Conservation (phyloP, 2,329 filamentous ascomycete genomes). For the Trichoderma semiorbis region DNA sequence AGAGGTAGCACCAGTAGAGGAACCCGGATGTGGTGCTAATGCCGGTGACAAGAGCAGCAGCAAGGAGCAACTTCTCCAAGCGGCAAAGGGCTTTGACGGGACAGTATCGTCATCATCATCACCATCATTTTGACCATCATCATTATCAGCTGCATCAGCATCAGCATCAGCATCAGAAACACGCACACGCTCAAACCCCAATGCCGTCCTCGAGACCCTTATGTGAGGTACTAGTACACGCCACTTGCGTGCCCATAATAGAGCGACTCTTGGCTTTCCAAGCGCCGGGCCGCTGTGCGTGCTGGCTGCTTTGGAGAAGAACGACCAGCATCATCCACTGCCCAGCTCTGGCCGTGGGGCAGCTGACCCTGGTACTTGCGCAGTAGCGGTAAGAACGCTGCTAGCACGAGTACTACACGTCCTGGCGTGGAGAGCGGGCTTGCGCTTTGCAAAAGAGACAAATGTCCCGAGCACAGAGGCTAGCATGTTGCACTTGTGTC, state of each 20-base stretch:
- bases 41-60: background rate
- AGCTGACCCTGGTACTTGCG: constrained; percentile 7
- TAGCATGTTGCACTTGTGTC: background rate
- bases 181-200: background rate
- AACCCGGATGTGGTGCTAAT: background rate
- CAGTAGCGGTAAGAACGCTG: background rate
- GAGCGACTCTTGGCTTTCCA: background rate
- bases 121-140: background rate
- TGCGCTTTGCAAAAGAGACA: background rate
- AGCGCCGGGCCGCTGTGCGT: background rate
- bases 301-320: background rate
- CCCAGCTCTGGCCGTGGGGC: background rate
- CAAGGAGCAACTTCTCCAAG: background rate
- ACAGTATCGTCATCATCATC: background rate
- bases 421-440: background rate
- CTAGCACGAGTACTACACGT: background rate
- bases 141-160: background rate
- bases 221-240: background rate
- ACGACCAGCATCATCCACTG: background rate
- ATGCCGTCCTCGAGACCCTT: background rate
- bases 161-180: background rate
- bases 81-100: background rate
- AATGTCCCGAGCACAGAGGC: background rate
- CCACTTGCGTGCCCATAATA: background rate
- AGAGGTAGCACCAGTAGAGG: background rate